Conservation (phyloP, 2,329 filamentous ascomycete genomes). For the Ceratocystis cubensis region DNA sequence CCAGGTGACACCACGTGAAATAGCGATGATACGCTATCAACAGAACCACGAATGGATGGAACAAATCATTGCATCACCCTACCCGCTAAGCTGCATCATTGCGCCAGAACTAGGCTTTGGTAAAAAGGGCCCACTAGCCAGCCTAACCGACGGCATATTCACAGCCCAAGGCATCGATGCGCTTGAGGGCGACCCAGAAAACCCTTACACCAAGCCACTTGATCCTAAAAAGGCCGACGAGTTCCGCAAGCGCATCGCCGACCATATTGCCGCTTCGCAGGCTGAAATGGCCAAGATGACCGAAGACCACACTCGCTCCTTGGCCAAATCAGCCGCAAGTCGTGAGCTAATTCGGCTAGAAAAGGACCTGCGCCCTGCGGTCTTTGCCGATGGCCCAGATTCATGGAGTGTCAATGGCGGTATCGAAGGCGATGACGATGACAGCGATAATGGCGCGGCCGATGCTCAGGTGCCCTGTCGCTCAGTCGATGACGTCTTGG, state of each 20-base stretch:
- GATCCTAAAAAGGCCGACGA: constrained; percentile 67
- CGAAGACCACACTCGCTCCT: constrained; percentile 58
- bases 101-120: constrained; percentile 81
- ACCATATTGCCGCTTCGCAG: constrained; percentile 59
- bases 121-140: constrained; percentile 66
- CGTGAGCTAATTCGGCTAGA: constrained; percentile 63
- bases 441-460: constrained; percentile 30
- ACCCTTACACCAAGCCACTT: constrained; percentile 51
- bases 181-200: constrained; percentile 36
- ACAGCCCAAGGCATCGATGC: constrained; percentile 47
- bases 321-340: constrained; percentile 61
- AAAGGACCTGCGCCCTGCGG: constrained; percentile 55
- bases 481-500: constrained; percentile 56
- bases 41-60: constrained; percentile 99
- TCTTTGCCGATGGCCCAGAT: constrained; percentile 47
- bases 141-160: constrained; percentile 75
- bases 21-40: constrained; percentile 74
- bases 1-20: constrained; percentile 74
- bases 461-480: constrained; percentile 37
- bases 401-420: constrained; percentile 50
- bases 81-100: constrained; percentile 70
- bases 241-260: constrained; percentile 65
- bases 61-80: constrained; percentile 84
- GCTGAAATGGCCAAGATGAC: constrained; percentile 79
- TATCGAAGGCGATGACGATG: constrained; percentile 38